A percentile compares a stretch with the other conserved stretches of the same genome.
Conservation (phyloP, 768 basidiomycete species). For the Leccinum subtestaceum region DNA sequence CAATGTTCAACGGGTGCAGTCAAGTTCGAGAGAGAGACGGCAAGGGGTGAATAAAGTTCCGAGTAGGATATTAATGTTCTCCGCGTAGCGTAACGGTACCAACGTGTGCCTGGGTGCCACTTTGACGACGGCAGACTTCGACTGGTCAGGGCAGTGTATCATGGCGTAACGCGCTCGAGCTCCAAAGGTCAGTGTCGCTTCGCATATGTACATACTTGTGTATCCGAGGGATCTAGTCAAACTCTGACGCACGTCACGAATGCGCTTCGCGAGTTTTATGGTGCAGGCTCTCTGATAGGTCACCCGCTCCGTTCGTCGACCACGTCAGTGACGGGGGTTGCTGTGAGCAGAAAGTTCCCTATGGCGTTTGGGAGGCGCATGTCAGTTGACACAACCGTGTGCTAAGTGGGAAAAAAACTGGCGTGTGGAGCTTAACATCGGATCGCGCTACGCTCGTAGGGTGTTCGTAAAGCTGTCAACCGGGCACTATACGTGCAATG, state of each 20-base stretch:
- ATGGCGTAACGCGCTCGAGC: background rate
- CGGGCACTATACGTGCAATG: background rate
- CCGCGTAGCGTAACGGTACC: constrained; percentile 12
- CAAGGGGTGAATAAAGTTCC: constrained; percentile 13
- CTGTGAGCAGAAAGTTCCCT: background rate
- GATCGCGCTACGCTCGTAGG: background rate
- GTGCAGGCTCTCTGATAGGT: background rate
- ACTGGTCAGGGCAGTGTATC: background rate
- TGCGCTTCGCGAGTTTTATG: background rate
- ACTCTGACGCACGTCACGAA: background rate
- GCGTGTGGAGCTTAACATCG: background rate
- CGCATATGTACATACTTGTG: background rate
- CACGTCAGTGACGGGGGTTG: background rate
- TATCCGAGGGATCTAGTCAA: background rate
- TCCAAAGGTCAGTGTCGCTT: background rate
- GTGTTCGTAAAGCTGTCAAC: constrained; percentile 11
- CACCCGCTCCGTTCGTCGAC: background rate
- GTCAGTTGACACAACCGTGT: background rate
- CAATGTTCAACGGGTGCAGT: too few relatives aligned
- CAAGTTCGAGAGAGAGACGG: background rate
- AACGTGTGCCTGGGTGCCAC: constrained; percentile 9
- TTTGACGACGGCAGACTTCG: constrained; percentile 1
- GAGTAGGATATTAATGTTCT: constrained; percentile 7
- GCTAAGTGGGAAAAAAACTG: constrained; percentile 11
- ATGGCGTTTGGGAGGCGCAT: background rate